These are phyloP conservation scores for Moringa oleifera DNA, from an alignment of 345 rosid species.

Conservation along the genomic window DNA sequence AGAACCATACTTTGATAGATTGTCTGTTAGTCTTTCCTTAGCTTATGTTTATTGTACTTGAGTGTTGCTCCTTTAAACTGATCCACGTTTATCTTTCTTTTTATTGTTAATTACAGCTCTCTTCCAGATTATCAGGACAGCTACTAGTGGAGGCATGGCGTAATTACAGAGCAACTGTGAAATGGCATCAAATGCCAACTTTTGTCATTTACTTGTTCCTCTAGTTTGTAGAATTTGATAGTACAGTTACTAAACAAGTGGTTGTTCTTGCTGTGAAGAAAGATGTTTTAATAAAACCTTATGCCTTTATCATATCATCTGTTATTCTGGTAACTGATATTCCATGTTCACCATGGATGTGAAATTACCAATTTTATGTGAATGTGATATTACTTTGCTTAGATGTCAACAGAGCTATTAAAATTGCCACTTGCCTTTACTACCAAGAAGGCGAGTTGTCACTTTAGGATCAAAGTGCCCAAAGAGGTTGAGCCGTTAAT, in stretches of 20 bases:
- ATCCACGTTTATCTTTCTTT: not conserved
- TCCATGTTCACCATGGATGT: too few relatives aligned
- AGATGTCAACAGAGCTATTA: too few relatives aligned
- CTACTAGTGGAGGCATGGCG: conserved; percentile 67
- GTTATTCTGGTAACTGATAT: too few relatives aligned
- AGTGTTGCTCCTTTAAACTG: not conserved
- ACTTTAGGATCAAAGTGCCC: too few relatives aligned
- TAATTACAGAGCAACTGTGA: conserved; percentile 15
- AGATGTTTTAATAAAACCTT: too few relatives aligned
- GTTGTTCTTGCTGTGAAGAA: too few relatives aligned
- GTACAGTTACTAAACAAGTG: conserved; percentile 8
- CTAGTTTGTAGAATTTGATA: conserved; percentile 18
- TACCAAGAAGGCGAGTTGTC: too few relatives aligned
- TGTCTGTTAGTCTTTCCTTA: not conserved
- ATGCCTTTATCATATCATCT: too few relatives aligned
- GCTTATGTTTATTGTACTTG: not conserved
- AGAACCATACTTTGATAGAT: not conserved
- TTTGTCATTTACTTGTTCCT: conserved; percentile 5
- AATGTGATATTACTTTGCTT: too few relatives aligned
- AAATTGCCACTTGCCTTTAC: too few relatives aligned
- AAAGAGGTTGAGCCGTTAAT: too few relatives aligned
- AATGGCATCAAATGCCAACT: conserved; percentile 13
- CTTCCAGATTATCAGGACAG: conserved; percentile 93
- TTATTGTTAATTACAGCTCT: conserved; percentile 52
- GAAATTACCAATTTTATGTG: too few relatives aligned